These are phyloP conservation scores for Ceratopteris richardii DNA, from an alignment of 75 land plant species.

Conservation along the genomic window DNA sequence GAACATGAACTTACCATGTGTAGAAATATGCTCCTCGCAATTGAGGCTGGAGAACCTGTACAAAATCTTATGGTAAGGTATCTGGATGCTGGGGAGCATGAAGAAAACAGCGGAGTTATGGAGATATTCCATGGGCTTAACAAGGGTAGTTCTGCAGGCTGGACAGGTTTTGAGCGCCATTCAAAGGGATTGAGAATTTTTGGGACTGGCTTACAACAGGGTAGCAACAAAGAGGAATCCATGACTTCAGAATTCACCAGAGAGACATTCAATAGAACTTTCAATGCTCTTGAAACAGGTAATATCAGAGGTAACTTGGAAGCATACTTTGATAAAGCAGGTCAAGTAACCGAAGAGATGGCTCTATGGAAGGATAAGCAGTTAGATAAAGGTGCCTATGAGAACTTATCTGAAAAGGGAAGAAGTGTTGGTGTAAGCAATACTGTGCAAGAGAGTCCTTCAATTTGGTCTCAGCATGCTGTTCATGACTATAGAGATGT, in stretches of 20 bases:
- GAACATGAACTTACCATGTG: conserved; percentile 49
- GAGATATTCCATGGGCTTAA: background rate
- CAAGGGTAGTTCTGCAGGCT: background rate
- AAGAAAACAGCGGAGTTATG: no score
- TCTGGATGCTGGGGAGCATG: background rate
- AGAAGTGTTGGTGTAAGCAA: no score
- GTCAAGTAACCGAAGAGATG: background rate
- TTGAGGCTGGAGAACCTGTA: conserved; percentile 13
- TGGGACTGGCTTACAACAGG: background rate
- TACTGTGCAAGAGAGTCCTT: background rate
- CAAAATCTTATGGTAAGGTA: conserved; percentile 17
- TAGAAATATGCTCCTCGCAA: conserved; percentile 31
- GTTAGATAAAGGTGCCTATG: background rate
- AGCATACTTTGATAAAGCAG: background rate
- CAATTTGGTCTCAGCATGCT: background rate
- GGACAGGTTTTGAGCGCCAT: background rate
- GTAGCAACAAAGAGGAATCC: background rate
- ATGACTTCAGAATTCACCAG: background rate
- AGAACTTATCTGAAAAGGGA: background rate
- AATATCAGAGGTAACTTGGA: background rate
- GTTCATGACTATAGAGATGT: background rate
- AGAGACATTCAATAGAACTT: background rate
- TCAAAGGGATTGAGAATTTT: background rate
- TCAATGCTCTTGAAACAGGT: background rate
- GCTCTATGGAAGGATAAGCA: background rate